Base-by-base conservation (phyloP, 257 asterid genomes). In the Henckelia pumila region DNA sequence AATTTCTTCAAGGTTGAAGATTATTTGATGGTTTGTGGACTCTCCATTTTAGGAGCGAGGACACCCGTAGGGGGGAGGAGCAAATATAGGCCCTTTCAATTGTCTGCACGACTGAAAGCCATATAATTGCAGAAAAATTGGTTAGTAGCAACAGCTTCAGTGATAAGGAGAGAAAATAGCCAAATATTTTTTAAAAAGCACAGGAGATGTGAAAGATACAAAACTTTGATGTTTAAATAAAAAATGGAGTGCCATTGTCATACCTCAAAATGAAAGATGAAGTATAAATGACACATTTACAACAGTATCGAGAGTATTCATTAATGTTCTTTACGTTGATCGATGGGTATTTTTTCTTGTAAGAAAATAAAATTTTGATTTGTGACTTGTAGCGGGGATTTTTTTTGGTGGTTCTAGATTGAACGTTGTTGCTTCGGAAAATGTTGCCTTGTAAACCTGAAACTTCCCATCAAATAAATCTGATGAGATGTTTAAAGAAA, bases 401-500 rank as follows among this genome's bases (percentile, higher is more conserved):
- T 50, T 10, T 60, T 56, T 52, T 35, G 3, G 2, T 32, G 37
- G 47, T 35, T 72, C 14, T 57, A 30, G 58, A 22, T 23, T 40
- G 20, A 57, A 44, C 58, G n/a, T n/a, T n/a, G 8, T 50, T 69
- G 55, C 74, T 63, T 56, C 44, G 68, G 53, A 56, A 23, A 35
- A 9, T 32, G 35, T 59, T n/a, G n/a, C n/a, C n/a, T n/a, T n/a
- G n/a, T n/a, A n/a, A n/a, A n/a, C n/a, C n/a, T n/a, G n/a, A 17
- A 49, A 58, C 61, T 52, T 71, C 58, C 40, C 8, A 20, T 52
- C 49, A 5, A 33, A 11, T 33, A 23, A 44, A 7, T 65, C 61
- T 47, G 64, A 11, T 47, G 47, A 24, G 47, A n/a, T 56, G 25
- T 59, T 68, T 44, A 7, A 21, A 8, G 35, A 8, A 62, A 64